phyloP scores from a whole-genome alignment of 2,329 filamentous ascomycete genomes.

The Colletotrichum filicis region DNA sequence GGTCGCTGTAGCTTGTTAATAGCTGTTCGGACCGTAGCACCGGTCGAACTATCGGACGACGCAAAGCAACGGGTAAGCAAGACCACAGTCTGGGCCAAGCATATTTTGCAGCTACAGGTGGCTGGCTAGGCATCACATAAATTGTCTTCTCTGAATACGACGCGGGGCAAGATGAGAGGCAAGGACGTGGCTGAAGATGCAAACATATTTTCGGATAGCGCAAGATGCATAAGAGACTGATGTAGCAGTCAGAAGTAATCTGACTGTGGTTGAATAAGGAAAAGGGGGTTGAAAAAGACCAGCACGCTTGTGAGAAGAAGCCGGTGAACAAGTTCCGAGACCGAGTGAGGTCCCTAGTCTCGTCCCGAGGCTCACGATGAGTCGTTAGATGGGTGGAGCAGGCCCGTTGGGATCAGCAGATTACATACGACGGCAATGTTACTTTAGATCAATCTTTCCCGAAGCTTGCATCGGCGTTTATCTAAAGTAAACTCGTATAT shows the following conservation, averaged over 20 bases:
- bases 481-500: conserved; percentile 33
- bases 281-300: not conserved
- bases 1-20: too few species aligned
- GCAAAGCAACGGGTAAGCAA: not conserved
- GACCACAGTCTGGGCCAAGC: not conserved
- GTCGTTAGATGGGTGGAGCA: conserved; percentile 21
- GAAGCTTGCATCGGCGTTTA: conserved; percentile 33
- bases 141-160: not conserved
- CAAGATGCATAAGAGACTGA: not conserved
- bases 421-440: conserved; percentile 6
- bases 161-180: not conserved
- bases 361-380: not conserved
- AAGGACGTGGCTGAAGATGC: not conserved
- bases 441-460: conserved; percentile 29
- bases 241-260: not conserved
- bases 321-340: not conserved
- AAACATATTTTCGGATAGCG: not conserved
- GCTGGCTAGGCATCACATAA: not conserved
- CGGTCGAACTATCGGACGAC: conserved; percentile 8
- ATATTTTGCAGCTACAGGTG: not conserved
- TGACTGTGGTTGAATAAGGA: not conserved
- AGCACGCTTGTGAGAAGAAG: not conserved
- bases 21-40: not conserved
- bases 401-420: conserved; percentile 27
- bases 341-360: not conserved